phyloP scores from a whole-genome alignment of 2,329 filamentous ascomycete species.

The Tricladium varicosporioides region DNA sequence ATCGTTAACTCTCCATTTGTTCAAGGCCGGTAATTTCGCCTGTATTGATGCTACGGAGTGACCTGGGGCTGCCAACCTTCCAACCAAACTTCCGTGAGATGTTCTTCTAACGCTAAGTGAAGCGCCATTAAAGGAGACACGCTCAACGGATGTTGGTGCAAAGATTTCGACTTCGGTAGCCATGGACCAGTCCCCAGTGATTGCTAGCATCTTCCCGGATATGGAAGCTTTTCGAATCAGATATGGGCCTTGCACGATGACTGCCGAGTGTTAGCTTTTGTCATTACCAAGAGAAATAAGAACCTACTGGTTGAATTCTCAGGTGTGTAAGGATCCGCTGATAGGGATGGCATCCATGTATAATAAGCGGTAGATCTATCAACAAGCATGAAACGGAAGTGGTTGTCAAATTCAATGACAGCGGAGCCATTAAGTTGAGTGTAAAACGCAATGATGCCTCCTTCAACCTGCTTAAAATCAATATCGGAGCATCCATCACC shows the following conservation, averaged over 20 bases:
- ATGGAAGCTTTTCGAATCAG: constrained; percentile 46
- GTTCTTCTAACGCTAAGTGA: constrained; percentile 35
- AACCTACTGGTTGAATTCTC: constrained; percentile 25
- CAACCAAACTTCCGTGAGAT: constrained; percentile 41
- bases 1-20: constrained; percentile 38
- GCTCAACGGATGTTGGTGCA: constrained; percentile 43
- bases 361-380: constrained; percentile 53
- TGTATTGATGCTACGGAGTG: constrained; percentile 14
- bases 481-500: constrained; percentile 42
- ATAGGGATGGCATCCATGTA: constrained; percentile 54
- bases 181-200: constrained; percentile 46
- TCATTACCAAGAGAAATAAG: neutral
- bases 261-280: constrained; percentile 29
- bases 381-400: constrained; percentile 49
- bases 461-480: constrained; percentile 40
- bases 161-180: constrained; percentile 45
- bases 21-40: constrained; percentile 20
- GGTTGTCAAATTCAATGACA: constrained; percentile 45
- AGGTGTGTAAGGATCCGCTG: constrained; percentile 36
- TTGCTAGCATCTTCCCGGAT: constrained; percentile 37
- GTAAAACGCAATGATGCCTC: constrained; percentile 45
- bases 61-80: constrained; percentile 31
- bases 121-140: constrained; percentile 51
- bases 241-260: constrained; percentile 51
- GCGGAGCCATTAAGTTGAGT: constrained; percentile 48